Evolutionary conservation across 495 filamentous ascomycete genomes (phyloP).

Genomic region (Cercophora samala): DNA sequence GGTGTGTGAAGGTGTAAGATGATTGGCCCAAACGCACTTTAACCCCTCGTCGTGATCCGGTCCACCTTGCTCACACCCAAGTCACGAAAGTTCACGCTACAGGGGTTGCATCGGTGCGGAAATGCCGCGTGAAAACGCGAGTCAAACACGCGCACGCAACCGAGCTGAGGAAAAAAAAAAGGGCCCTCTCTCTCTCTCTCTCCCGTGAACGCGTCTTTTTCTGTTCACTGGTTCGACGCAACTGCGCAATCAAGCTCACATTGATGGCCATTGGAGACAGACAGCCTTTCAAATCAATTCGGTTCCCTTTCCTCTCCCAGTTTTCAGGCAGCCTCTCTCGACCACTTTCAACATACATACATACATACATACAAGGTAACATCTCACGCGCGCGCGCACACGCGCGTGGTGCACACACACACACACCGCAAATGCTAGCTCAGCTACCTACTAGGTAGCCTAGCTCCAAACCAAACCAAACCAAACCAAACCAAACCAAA

Average conservation of each 20-base stretch:
- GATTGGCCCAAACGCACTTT: conserved; percentile 2
- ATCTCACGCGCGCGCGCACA: too few species aligned
- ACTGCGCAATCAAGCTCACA: too few species aligned
- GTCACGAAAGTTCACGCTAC: neutral
- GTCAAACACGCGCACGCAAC: neutral
- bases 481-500: neutral
- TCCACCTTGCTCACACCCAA: neutral
- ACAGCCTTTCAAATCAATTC: neutral
- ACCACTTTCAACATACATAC: too few species aligned
- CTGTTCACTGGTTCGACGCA: neutral
- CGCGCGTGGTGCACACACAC: neutral
- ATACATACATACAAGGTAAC: neutral
- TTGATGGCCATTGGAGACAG: too few species aligned
- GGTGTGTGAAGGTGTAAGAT: neutral
- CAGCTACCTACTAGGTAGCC: neutral
- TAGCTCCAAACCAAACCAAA: too few species aligned
- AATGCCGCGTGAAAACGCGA: conserved; percentile 1
- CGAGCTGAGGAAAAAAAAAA: conserved; percentile 13
- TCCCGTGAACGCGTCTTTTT: conserved; percentile 4
- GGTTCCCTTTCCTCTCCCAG: neutral
- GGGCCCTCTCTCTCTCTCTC: too few species aligned
- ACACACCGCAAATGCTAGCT: neutral
- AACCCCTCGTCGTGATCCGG: neutral
- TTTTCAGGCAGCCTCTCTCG: too few species aligned
- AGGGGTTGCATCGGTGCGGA: neutral